Evolutionary conservation across 2,329 filamentous ascomycete genomes (phyloP), one percentile per base, ranked within the genome.

Genomic region (Akanthomyces lecanii): DNA sequence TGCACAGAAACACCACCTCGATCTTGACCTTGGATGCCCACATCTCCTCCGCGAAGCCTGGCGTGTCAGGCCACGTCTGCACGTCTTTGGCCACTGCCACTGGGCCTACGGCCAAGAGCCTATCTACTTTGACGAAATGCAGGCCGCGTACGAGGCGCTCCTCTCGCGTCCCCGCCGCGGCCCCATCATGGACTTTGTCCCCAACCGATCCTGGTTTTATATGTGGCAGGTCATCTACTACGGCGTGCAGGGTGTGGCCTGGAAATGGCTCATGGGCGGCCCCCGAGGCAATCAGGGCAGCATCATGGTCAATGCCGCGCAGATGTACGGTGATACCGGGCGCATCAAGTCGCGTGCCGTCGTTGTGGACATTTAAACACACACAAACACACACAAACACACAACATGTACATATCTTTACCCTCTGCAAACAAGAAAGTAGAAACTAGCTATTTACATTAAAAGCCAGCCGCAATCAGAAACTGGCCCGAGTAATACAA

Each of bases 21-120:
- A 89, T 67, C 82, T 86, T 57, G 85, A 82, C 3, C 77, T 92
- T 51, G 92, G 91, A 62, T 93, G 90, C 67, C 84, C 86, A 7
- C 82, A 84, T 62, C 81, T 96, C 6, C 80, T 94, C 6, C 76
- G 80, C 16, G 92, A 96, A 70, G 75, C 90, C 21, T 91, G 89
- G 86, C 84, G 89, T 42, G 85, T 92, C 12, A 86, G 85, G 65
- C 92, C 92, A 0, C 79, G 79, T 14, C 77, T 96, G 16, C 91
- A 96, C 74, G 83, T 96, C 54, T 96, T 95, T 72, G 92, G 92
- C 1, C 92, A 97, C 74, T 83, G 93, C 28, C 92, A 97, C 76
- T 89, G 83, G 70, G 90, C 86, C 10, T 84, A 89, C 52, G 92
- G 92, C 18, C 79, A 79, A 50, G 86, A 92, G 69, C 75, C 86